A percentile compares a stretch with the other conserved stretches of the same genome.
phyloP scores from a whole-genome alignment of 2,329 filamentous ascomycete genomes.

The Chaetomiaceae sp. region DNA sequence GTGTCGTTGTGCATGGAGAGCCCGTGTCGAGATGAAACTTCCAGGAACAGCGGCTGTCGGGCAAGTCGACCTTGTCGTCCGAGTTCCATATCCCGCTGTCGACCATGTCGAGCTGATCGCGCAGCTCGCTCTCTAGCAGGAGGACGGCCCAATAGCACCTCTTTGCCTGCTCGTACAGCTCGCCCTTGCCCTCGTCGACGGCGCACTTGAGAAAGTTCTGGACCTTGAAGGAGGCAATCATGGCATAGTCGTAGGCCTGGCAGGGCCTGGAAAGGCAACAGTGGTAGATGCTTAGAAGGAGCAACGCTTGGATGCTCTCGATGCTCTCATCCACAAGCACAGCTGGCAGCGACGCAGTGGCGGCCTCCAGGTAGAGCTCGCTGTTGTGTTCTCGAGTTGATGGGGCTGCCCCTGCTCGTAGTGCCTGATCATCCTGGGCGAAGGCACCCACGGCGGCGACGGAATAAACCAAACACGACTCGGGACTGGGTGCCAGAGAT shows the following conservation, averaged over 20 bases:
- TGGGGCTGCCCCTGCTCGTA: not conserved
- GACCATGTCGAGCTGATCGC: conserved; percentile 6
- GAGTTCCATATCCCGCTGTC: conserved; percentile 8
- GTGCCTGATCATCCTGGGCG: not conserved
- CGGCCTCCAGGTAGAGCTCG: conserved; percentile 3
- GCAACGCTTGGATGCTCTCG: conserved; percentile 2
- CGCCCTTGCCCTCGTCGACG: not conserved
- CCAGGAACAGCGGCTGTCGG: conserved; percentile 4
- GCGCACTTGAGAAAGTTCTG: not conserved
- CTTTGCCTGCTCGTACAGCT: conserved; percentile 7
- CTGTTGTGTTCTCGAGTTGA: not conserved
- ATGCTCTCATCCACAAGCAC: conserved; percentile 2
- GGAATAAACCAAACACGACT: not conserved
- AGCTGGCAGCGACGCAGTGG: conserved; percentile 3
- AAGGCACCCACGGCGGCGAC: conserved; percentile 3
- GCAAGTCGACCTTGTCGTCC: conserved; percentile 5
- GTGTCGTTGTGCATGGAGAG: not conserved
- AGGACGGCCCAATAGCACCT: conserved; percentile 5
- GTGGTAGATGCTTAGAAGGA: conserved; percentile 6
- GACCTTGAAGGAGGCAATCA: conserved; percentile 6
- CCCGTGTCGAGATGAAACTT: conserved; percentile 1
- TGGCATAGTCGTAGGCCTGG: conserved; percentile 6
- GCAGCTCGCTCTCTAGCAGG: conserved; percentile 4
- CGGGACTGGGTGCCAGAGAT: not conserved
- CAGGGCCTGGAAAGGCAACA: conserved; percentile 1